Evolutionary conservation across 1,284 basidiomycete species (phyloP), one percentile per base, ranked within the genome.

Genomic region (Heliocybe sulcata): DNA sequence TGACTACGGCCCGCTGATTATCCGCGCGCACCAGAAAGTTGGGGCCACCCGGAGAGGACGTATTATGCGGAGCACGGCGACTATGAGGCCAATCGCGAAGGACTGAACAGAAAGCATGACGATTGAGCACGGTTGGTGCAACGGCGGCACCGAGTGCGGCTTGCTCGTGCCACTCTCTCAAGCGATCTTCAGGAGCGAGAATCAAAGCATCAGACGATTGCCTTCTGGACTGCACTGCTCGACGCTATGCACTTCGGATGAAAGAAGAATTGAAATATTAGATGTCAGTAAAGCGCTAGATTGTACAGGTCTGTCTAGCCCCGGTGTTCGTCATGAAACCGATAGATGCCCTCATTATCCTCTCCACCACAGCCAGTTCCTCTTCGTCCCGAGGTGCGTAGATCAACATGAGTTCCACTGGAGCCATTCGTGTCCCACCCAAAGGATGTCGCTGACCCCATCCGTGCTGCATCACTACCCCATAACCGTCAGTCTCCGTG

Each of bases 321-420:
- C 27, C 10, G 23, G 10, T 49, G n/a, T 49, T 49, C 47, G 47
- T 49, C 47, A 49, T 49, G n/a, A 26, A 49, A 9, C 47, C 47
- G 27, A 49, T 26, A 25, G 47, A 25, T 25, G 47, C 47, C 25
- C 25, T 49, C 20, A 25, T 29, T 25, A 49, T 49, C 47, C 23
- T 29, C 47, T 49, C 6, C 6, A 49, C 47, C 6, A 29, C 47
- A 6, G 22, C 47, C 23, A 49, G 47, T 22, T 49, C 47, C 23
- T 25, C 47, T 12, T 49, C 20, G 20, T 49, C 47, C n/a, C 47
- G 3, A 4, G 47, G 47, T 16, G 47, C 47, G n/a, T 49, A 49
- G 22, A 49, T 6, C 8, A 49, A 11, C 20, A 49, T 25, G 20
- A n/a, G 14, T n/a, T 49, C 6, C 20, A n/a, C 22, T 20, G 47